phyloP scores from a whole-genome alignment of 441 rosid genomes.

The Erodium trifolium region DNA sequence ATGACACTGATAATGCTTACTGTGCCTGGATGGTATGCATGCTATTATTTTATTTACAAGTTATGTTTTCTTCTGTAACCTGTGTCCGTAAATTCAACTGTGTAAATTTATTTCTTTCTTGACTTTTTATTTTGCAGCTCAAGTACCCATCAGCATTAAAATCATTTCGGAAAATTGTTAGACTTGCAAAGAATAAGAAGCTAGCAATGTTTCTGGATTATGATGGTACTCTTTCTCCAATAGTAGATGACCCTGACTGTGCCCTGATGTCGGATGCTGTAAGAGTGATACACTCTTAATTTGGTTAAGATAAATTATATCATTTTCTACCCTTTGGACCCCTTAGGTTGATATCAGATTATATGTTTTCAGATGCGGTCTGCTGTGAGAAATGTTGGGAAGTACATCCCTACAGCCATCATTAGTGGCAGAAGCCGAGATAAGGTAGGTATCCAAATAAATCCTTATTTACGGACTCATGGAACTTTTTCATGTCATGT shows the following conservation, averaged over 20 bases:
- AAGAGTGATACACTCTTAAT: constrained; percentile 18
- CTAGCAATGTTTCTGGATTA: constrained; percentile 79
- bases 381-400: constrained; percentile 67
- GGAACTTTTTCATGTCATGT: neutral
- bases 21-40: constrained; percentile 61
- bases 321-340: neutral
- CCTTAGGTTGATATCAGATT: constrained; percentile 5
- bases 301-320: neutral
- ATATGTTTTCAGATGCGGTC: constrained; percentile 67
- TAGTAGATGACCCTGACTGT: constrained; percentile 85
- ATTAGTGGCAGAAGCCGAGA: constrained; percentile 95
- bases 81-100: neutral
- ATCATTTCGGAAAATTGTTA: constrained; percentile 50
- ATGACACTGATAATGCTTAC: constrained; percentile 57
- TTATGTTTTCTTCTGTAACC: neutral
- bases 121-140: constrained; percentile 37
- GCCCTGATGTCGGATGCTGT: constrained; percentile 79
- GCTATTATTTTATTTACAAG: neutral
- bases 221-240: constrained; percentile 94
- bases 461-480: neutral
- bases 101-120: constrained; percentile 1
- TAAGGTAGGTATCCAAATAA: constrained; percentile 36
- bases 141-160: constrained; percentile 81
- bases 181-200: constrained; percentile 56
- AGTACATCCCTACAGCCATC: constrained; percentile 78